Percentiles rank a stretch among this genome's conserved stretches.
Evolutionary conservation across 805 yeast genomes (phyloP).

Genomic region (Lipomyces sp.): DNA sequence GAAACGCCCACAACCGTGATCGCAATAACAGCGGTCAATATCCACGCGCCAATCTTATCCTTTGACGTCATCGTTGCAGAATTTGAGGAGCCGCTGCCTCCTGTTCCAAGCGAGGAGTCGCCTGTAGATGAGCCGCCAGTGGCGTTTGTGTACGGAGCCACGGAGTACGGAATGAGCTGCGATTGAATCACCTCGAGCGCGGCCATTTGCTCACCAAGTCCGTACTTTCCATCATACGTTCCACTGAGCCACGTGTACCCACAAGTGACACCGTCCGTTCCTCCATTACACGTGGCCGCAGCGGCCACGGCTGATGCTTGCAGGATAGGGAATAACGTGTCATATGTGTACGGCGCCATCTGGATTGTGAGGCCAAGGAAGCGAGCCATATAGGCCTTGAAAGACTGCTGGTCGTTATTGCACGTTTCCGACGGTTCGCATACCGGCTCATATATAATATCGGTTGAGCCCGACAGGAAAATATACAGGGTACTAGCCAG

Average conservation of each 20-base stretch:
- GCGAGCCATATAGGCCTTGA: slow-evolving; percentile 66
- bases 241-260: slow-evolving; percentile 65
- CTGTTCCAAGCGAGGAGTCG: slow-evolving; percentile 64
- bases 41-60: slow-evolving; percentile 87
- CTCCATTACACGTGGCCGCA: slow-evolving; percentile 76
- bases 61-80: slow-evolving; percentile 47
- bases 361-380: slow-evolving; percentile 61
- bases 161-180: slow-evolving; percentile 40
- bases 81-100: slow-evolving; percentile 31
- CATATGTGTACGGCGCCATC: slow-evolving; percentile 54
- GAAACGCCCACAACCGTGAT: slow-evolving; percentile 60
- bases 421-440: slow-evolving; percentile 59
- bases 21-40: slow-evolving; percentile 73
- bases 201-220: slow-evolving; percentile 80
- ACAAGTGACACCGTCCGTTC: slow-evolving; percentile 76
- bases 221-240: slow-evolving; percentile 65
- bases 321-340: slow-evolving; percentile 47
- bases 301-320: slow-evolving; percentile 64
- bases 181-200: slow-evolving; percentile 65
- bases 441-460: slow-evolving; percentile 65
- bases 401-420: slow-evolving; percentile 71
- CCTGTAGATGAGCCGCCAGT: slow-evolving; percentile 73
- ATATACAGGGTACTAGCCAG: slow-evolving; percentile 47
- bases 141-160: slow-evolving; percentile 59
- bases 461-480: slow-evolving; percentile 47